These are phyloP conservation scores for Rhodofomes roseus DNA, from an alignment of 1,284 basidiomycete species.

Conservation along the genomic window DNA sequence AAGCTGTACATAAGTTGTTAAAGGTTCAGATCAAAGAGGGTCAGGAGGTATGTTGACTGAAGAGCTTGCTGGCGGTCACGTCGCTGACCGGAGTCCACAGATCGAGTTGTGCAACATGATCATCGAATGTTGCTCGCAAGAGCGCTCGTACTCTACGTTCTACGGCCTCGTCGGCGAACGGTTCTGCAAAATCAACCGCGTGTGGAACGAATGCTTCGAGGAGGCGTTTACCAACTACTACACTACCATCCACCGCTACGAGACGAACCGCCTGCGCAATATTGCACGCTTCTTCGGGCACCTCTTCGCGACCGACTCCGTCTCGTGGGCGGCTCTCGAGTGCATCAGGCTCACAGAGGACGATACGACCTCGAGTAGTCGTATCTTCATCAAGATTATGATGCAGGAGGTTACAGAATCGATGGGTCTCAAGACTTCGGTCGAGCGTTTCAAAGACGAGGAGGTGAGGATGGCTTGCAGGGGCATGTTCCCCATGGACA, in stretches of 20 bases:
- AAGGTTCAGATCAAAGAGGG: constrained; percentile 92
- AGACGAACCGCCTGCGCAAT: constrained; percentile 96
- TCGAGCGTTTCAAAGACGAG: constrained; percentile 84
- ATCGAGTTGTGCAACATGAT: constrained; percentile 98
- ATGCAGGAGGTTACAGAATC: constrained; percentile 93
- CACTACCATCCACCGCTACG: constrained; percentile 96
- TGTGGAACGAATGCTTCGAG: constrained; percentile 91
- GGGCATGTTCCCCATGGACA: constrained; percentile 93
- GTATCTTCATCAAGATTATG: constrained; percentile 98
- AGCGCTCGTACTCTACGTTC: constrained; percentile 94
- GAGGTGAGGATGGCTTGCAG: constrained; percentile 74
- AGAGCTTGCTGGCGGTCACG: neutral
- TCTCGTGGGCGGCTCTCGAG: constrained; percentile 87
- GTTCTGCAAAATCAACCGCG: constrained; percentile 92
- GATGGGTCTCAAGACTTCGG: constrained; percentile 83
- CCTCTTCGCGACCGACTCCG: constrained; percentile 78
- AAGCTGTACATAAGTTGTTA: constrained; percentile 96
- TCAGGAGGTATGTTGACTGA: constrained; percentile 69
- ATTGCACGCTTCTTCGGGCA: constrained; percentile 97
- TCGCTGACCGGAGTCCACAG: constrained; percentile 35
- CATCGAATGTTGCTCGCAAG: constrained; percentile 99
- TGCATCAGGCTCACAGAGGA: constrained; percentile 95
- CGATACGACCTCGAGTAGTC: constrained; percentile 92
- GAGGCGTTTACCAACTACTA: constrained; percentile 90
- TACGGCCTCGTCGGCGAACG: constrained; percentile 96